Percentiles rank a stretch among this genome's conserved stretches.
Conservation (phyloP, 169 alveolate genomes). For the Eimeria tenella region DNA sequence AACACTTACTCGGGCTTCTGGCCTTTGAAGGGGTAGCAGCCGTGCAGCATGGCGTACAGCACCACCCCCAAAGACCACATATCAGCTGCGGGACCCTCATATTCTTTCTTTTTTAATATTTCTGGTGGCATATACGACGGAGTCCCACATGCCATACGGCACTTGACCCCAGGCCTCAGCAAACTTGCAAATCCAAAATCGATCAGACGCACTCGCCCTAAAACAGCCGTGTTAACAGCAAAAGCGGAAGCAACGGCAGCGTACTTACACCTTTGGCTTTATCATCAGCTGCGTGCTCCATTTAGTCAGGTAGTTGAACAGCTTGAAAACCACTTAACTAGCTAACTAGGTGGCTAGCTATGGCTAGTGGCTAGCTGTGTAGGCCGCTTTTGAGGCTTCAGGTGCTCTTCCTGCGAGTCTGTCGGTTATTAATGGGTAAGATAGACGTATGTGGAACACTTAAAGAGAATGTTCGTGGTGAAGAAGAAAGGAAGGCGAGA, state of each 20-base stretch:
- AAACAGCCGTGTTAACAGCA: neutral
- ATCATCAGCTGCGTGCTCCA: neutral
- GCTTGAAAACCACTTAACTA: neutral
- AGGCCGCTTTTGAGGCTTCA: too few species aligned
- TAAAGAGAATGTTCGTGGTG: neutral
- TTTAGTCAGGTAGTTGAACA: neutral
- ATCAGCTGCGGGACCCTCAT: constrained; percentile 84
- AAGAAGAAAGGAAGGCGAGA: neutral
- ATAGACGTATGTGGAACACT: too few species aligned
- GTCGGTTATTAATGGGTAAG: too few species aligned
- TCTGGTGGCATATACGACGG: constrained; percentile 90
- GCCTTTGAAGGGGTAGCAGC: constrained; percentile 85
- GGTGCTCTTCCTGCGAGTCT: too few species aligned
- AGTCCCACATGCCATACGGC: constrained; percentile 86
- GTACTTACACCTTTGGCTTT: too few species aligned
- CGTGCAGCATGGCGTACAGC: constrained; percentile 84
- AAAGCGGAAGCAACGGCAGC: neutral
- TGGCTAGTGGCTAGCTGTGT: neutral
- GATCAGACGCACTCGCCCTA: constrained; percentile 76
- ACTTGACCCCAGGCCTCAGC: constrained; percentile 39
- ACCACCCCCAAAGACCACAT: constrained; percentile 86
- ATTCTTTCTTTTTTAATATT: constrained; percentile 83
- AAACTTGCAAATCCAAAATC: constrained; percentile 80
- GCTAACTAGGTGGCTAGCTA: neutral
- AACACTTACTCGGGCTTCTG: constrained; percentile 65